Base-by-base conservation (phyloP, 331 rosid genomes). In the Erythrophleum ivorense region DNA sequence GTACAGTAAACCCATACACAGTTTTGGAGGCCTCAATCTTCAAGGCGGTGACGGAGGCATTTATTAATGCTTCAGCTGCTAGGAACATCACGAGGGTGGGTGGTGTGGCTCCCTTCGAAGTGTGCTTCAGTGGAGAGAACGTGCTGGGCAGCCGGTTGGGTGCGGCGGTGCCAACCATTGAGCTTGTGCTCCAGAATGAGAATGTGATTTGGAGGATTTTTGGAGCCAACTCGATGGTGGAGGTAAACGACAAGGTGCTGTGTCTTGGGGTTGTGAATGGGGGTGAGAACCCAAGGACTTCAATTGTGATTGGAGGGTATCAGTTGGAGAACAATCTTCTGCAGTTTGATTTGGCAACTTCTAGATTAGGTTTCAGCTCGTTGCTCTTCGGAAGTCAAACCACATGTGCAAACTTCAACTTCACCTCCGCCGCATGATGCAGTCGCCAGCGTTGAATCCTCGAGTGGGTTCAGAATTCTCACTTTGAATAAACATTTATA, bases 1-100 rank as follows among this genome's bases (percentile, higher is more conserved):
- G 97, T 70, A 86, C 97, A 0, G 92, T 92, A n/a, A 29, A 88
- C 38, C 97, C 95, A 4, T 92, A 89, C 94, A 88, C 97, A 0
- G 90, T 89, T 9, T n/a, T 95, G 33, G 90, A 92, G 38, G 69
- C 70, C 3, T 91, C 97, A 0, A 89, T 93, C 5, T 91, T 60
- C 87, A 82, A 78, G 33, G 93, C 97, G 0, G 46, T 95, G 18
- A 78, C 86, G 0, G 38, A 71, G 2, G 81, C 88, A 4, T 91
- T 88, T 21, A n/a, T 87, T 2, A 78, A 10, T 0, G 93, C 57
- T 0, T 54, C 87, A 0, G 83, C 82, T 6, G 78, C 85, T 0
- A 80, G 76, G 73, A 87, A 88, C 55, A 72, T 90, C 1, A 50
- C 71, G 0, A 87, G 84, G 70, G 82, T 63, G 19, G 77, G 0